Percentiles rank a stretch among this genome's conserved stretches.
Conservation (phyloP, 805 yeast species). For the Dipodascus albidus region DNA sequence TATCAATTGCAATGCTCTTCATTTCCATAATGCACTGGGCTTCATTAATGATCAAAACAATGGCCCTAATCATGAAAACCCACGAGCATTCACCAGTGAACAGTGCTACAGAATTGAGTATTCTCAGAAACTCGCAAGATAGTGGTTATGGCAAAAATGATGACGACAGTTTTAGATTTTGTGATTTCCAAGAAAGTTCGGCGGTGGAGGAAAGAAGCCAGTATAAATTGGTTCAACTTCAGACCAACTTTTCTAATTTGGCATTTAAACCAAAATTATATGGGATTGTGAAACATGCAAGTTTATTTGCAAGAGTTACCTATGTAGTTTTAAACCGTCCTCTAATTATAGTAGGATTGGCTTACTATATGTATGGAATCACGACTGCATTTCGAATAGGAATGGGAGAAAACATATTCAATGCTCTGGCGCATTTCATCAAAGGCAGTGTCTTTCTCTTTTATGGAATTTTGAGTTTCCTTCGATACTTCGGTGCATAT, state of each 20-base stretch:
- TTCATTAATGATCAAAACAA: conserved; percentile 38
- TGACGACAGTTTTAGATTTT: neutral
- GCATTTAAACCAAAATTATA: conserved; percentile 13
- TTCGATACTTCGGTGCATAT: conserved; percentile 80
- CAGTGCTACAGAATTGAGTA: neutral
- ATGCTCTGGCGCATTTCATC: conserved; percentile 86
- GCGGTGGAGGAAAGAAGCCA: too few species aligned
- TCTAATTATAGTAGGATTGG: conserved; percentile 45
- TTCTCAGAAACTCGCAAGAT: conserved; percentile 15
- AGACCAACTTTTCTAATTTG: neutral
- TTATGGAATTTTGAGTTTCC: conserved; percentile 68
- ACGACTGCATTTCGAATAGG: conserved; percentile 67
- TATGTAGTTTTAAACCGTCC: conserved; percentile 53
- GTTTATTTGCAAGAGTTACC: conserved; percentile 26
- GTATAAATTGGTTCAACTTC: neutral
- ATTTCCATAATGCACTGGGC: conserved; percentile 42
- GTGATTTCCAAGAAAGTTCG: too few species aligned
- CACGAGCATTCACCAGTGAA: conserved; percentile 6
- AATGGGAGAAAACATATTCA: conserved; percentile 54
- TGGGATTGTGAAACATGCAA: conserved; percentile 16
- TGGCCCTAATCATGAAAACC: conserved; percentile 23
- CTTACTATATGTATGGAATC: conserved; percentile 43
- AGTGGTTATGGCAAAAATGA: conserved; percentile 12
- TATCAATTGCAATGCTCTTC: conserved; percentile 50
- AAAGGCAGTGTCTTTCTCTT: conserved; percentile 84